These are phyloP conservation scores for Podila clonocystis DNA, from an alignment of 192 early-diverging fungal genomes.

Conservation along the genomic window DNA sequence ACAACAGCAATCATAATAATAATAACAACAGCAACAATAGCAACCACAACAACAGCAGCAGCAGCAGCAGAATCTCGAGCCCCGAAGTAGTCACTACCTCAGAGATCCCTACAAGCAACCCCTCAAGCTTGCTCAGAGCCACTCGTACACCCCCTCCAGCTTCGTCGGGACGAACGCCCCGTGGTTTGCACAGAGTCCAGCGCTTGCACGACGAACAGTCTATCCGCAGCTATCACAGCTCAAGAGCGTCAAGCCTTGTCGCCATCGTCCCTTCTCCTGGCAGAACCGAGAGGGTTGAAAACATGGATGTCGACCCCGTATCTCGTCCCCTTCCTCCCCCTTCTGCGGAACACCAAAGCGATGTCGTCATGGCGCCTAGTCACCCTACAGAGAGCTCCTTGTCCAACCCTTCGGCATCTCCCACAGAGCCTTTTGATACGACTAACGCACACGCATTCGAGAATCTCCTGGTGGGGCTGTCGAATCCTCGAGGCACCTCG, in stretches of 20 bases:
- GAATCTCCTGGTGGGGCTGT: conserved; percentile 1
- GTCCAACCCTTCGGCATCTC: too few species aligned
- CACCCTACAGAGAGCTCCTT: too few species aligned
- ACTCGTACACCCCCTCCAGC: not conserved
- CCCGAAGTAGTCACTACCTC: not conserved
- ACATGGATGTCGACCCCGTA: conserved; percentile 45
- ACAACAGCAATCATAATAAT: not conserved
- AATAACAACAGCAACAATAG: not conserved
- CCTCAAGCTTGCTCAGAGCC: conserved; percentile 10
- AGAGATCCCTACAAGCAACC: not conserved
- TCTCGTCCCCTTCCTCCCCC: conserved; percentile 2
- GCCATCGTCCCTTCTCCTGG: not conserved
- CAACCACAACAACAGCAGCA: not conserved
- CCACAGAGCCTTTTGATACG: too few species aligned
- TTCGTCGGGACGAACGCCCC: conserved; percentile 26
- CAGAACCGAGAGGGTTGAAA: not conserved
- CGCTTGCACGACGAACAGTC: conserved; percentile 49
- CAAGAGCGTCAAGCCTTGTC: conserved; percentile 34
- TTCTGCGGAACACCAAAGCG: not conserved
- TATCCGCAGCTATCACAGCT: conserved; percentile 31
- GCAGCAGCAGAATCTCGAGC: not conserved
- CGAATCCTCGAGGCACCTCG: conserved; percentile 34
- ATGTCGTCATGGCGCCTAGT: not conserved
- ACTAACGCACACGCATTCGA: not conserved
- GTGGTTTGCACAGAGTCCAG: conserved; percentile 40